Base-by-base conservation (phyloP, 352 stramenopile genomes). In the Phytophthora pinifolia region DNA sequence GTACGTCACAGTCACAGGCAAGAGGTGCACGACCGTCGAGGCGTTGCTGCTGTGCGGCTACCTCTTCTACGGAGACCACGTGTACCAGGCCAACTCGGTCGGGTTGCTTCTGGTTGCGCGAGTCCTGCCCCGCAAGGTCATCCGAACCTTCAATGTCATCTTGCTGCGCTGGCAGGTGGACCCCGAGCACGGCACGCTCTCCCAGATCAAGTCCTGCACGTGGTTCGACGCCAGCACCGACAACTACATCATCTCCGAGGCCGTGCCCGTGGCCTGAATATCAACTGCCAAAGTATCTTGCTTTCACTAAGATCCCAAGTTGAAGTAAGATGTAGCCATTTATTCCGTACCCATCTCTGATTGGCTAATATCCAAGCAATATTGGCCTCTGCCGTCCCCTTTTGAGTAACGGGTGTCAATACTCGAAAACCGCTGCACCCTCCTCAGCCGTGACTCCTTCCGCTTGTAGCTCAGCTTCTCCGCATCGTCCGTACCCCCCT, bases 71-170 rank as follows among this genome's bases (percentile, higher is more conserved):
- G 44, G 44, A 9, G 35, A 61, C 18, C 53, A 61, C 18, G 43
- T 61, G 29, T 61, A 61, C 20, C 53, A 61, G 30, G 44, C 53
- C 6, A 54, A 34, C 13, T 61, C 53, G 20, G 43, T 61, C 4
- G 9, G 64, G 29, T 44, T 64, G 20, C 43, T 64, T 9, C 53
- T 64, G 2, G 12, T 55, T 5, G 59, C 59, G 8, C 34, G 59
- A 8, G 14, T 59, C 12, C 6, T 67, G 15, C 59, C 59, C 6
- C 46, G 52, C 8, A 52, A 49, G 30, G n/a, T 62, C 20, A 55
- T 68, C 22, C 46, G 47, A 13, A 63, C 43, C 1, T 62, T 68
- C 36, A 68, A 64, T 30, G 22, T 64, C n/a, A 27, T 64, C 13
- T 33, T 59, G 22, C 36, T 59, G 35, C 53, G 59, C 20, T 49